Evolutionary conservation across 345 rosid genomes (phyloP), one percentile per base, ranked within the genome.

Genomic region (Eucalyptus curtisii): DNA sequence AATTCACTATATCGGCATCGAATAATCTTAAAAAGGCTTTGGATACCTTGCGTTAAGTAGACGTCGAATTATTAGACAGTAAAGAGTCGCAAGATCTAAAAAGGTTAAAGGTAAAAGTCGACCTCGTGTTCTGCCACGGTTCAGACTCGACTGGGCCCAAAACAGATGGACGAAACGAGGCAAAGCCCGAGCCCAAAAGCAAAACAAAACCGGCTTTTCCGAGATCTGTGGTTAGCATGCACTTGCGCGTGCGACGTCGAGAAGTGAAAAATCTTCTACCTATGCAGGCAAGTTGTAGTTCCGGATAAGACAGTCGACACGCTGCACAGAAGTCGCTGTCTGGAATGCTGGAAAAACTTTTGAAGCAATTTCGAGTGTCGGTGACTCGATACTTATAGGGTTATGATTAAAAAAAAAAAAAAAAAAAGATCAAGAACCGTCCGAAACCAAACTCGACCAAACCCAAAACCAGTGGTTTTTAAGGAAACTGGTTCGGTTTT

Each of bases 401-500:
- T 45, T 45, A 45, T 45, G 48, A 44, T 1, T 1, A 5, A 5
- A 42, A 42, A 7, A 44, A 45, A 45, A 10, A 45, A 45, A 10
- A 45, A 45, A 8, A 9, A 9, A 45, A 45, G 1, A 45, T 45
- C 47, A 45, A 45, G 48, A 45, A 45, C 11, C 48, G 48, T 10
- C 12, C 48, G 1, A 52, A 52, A 52, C 0, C 0, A 1, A 2
- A 52, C 55, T 52, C 24, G 4, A 19, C 55, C 24, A 52, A 1
- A 52, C 24, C 2, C 0, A 0, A 19, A 52, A 52, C 10, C 4
- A 2, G 6, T 49, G 50, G 0, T 49, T 49, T 14, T 49, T 14
- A 49, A 5, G 50, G 0, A 49, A 49, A 49, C 0, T 6, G 3
- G 4, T 52, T 52, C 0, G 2, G 9, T 52, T 52, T 52, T 52